Evolutionary conservation across 768 basidiomycete genomes (phyloP), one percentile per base, ranked within the genome.

Genomic region (Tricholoma furcatifolium): DNA sequence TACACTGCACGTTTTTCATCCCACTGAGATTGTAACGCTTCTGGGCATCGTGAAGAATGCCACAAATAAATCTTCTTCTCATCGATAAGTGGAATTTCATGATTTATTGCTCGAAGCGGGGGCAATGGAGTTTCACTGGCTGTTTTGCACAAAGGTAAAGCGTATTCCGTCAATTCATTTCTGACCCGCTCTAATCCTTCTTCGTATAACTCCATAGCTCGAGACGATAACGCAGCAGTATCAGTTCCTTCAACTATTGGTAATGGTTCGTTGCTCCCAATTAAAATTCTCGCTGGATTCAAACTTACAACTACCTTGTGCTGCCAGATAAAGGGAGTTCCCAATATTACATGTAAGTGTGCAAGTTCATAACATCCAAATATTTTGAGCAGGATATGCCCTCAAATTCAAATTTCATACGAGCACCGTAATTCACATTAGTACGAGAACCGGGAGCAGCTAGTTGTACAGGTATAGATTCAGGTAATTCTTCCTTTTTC

Each of bases 41-140:
- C 75, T 0, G 74, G 71, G 39, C 78, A 80, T 9, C 60, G 40
- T 0, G 74, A 65, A 1, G 67, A 57, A 4, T 64, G 59, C 73
- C 72, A 78, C 0, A 57, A 59, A 47, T 74, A 74, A 0, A 48
- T 36, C 20, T 32, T 34, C 15, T n/a, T n/a, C 43, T 21, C 44
- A 2, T 46, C 36, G 3, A 38, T 38, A 12, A 38, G n/a, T n/a
- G n/a, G n/a, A n/a, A n/a, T n/a, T n/a, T n/a, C n/a, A n/a, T n/a
- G n/a, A n/a, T n/a, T n/a, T n/a, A n/a, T n/a, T n/a, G n/a, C n/a
- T n/a, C n/a, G n/a, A n/a, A n/a, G n/a, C n/a, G n/a, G n/a, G n/a
- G n/a, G n/a, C n/a, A n/a, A n/a, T n/a, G n/a, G n/a, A n/a, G n/a
- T n/a, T n/a, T n/a, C n/a, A n/a, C n/a, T n/a, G n/a, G n/a, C n/a